Percentiles rank a stretch among this genome's conserved stretches.
Conservation (phyloP, 345 rosid genomes). For the Salix exigua region DNA sequence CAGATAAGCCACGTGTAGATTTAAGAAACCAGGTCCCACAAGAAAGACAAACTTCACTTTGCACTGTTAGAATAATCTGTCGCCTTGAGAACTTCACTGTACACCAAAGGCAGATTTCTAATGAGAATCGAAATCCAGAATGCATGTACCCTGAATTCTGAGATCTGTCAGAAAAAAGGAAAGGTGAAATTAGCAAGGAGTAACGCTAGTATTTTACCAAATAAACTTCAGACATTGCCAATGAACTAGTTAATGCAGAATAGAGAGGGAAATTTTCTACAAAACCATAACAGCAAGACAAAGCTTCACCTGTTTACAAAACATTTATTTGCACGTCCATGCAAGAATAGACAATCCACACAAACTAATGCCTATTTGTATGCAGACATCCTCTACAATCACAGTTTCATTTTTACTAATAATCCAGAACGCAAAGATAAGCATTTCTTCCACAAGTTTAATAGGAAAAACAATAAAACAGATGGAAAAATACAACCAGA, state of each 20-base stretch:
- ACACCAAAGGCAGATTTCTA: constrained; percentile 28
- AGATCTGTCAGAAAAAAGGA: constrained; percentile 17
- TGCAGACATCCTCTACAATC: not conserved
- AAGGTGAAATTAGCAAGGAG: not conserved
- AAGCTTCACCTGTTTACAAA: not conserved
- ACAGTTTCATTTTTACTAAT: not conserved
- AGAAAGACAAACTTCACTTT: constrained; percentile 17
- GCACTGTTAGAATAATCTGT: constrained; percentile 1
- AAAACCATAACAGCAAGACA: not conserved
- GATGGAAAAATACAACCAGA: not conserved
- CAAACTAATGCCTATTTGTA: not conserved
- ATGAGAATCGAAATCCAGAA: constrained; percentile 5
- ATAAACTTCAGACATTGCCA: not conserved
- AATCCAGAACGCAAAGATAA: not conserved
- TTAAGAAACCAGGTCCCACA: constrained; percentile 15
- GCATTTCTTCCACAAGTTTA: not conserved
- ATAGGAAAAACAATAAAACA: no score
- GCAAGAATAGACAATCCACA: not conserved
- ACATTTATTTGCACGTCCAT: not conserved
- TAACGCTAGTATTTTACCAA: not conserved
- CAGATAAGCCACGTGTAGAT: constrained; percentile 13
- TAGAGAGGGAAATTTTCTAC: not conserved
- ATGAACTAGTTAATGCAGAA: not conserved
- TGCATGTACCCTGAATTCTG: constrained; percentile 28
- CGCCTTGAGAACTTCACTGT: constrained; percentile 23